A percentile compares a stretch with the other conserved stretches of the same genome.
Evolutionary conservation across 2,329 filamentous ascomycete genomes (phyloP).

Genomic region (Curvularia lunata): DNA sequence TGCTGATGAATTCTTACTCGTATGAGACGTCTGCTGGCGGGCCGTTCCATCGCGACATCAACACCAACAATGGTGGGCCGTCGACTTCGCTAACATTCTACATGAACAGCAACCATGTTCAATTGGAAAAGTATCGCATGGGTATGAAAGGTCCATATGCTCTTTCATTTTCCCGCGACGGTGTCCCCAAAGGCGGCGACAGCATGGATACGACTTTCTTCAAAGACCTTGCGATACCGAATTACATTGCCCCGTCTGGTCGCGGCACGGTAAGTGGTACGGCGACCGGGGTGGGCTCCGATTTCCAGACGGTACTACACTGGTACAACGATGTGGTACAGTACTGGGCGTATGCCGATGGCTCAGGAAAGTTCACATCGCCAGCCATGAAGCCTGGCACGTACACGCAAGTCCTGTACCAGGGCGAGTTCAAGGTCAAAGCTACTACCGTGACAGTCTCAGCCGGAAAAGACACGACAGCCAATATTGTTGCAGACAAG

Average conservation of each 20-base stretch:
- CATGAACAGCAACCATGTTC: slow-evolving; percentile 68
- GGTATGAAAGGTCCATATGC: slow-evolving; percentile 72
- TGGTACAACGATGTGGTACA: slow-evolving; percentile 69
- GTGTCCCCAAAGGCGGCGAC: slow-evolving; percentile 55
- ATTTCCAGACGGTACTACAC: slow-evolving; percentile 65
- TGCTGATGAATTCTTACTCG: slow-evolving; percentile 61
- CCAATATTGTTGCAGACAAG: slow-evolving; percentile 59
- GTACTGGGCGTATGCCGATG: slow-evolving; percentile 67
- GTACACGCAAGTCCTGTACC: slow-evolving; percentile 72
- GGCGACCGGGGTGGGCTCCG: slow-evolving; percentile 62
- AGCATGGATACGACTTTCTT: slow-evolving; percentile 65
- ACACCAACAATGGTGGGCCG: slow-evolving; percentile 67
- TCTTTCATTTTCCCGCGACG: slow-evolving; percentile 65
- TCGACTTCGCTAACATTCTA: slow-evolving; percentile 69
- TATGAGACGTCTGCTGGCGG: slow-evolving; percentile 70
- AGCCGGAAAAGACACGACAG: slow-evolving; percentile 57
- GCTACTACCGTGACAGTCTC: slow-evolving; percentile 54
- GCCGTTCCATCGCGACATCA: slow-evolving; percentile 68
- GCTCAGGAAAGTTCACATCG: slow-evolving; percentile 64
- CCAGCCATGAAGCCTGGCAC: slow-evolving; percentile 71
- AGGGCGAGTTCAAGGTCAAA: slow-evolving; percentile 63
- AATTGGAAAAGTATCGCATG: slow-evolving; percentile 65
- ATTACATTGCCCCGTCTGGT: slow-evolving; percentile 62
- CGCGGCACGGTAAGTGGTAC: slow-evolving; percentile 68
- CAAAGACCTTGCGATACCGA: slow-evolving; percentile 62